Base-by-base conservation (phyloP, 176 grass and related monocot species). In the Aegilops sharonensis region DNA sequence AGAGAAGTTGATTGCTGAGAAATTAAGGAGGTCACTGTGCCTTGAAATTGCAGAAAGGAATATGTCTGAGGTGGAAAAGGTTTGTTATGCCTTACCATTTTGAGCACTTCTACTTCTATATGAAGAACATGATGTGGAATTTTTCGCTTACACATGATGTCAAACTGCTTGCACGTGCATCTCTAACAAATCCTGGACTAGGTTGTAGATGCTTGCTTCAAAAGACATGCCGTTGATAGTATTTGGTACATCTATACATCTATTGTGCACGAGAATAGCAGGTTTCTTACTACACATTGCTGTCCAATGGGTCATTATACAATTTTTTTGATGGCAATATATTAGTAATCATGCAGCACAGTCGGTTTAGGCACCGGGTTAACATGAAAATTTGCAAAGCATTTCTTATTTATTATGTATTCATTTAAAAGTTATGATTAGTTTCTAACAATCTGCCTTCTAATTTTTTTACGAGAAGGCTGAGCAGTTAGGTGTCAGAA, bases 41-140 rank as follows among this genome's bases (percentile, higher is more conserved):
- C 36, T 48, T 36, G 88, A 90, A 64, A 72, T 86, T 68, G 59
- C 61, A 47, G 88, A 78, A 31, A 89, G 75, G 74, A 69, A 47
- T n/a, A 77, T 76, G 52, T 45, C 27, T 48, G 15, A 50, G 9
- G 24, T 14, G 9, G 50, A 82, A 70, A 70, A 86, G 88, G 88
- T 90, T 63, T 78, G 63, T 27, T 81, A 80, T 82, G 68, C 17
- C 57, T 80, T 90, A 15, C 25, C 39, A 27, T 52, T 87, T 37
- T 37, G 15, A 1, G 23, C 9, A 42, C 39, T 72, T 67, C 29
- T 34, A 54, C 76, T 64, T 79, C 6, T 79, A 6, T 40, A 39
- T 25, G 61, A n/a, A 48, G 10, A 48, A 31, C 20, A 48, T 13
- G 30, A 15, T 61, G 11, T 50, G 40, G 25, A 30, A 8, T 48